Evolutionary conservation across 305 asterid species (phyloP), one percentile per base, ranked within the genome.

Genomic region (Petunia hybrid): DNA sequence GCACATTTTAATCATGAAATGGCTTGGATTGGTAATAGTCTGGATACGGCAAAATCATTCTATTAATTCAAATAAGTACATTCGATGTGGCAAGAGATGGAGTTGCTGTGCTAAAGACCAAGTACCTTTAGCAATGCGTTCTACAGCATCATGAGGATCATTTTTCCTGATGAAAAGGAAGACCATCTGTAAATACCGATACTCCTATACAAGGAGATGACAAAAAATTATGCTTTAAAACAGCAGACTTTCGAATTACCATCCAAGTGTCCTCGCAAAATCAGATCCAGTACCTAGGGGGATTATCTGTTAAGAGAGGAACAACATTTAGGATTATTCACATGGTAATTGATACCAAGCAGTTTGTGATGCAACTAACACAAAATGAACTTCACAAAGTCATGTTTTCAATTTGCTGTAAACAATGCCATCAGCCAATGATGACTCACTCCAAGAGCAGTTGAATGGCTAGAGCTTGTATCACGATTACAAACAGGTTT

Each of bases 241-340:
- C 77, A 81, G 48, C 76, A 79, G 82, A 86, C 84, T 80, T 84
- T 60, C 82, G 51, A 80, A 86, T 94, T 87, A 94, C 98, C 97
- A 94, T 78, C 97, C 93, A 85, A 91, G 87, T 70, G 98, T 93
- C 86, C 97, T 91, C 69, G 97, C 96, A 80, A 93, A 94, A 86
- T 94, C 98, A 48, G 97, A 93, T 86, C 95, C 97, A 81, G 97
- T 94, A 82, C 98, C 98, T 87, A 94, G 83, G 63, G 98, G 98
- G 62, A 94, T 92, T 80, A 93, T 91, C 97, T 93, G 94, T 81
- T 77, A 87, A 85, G 82, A 91, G 84, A 77, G 71, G 22, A 85
- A 60, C 74, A 83, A 22, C 64, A 65, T 70, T 65, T 43, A 78
- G 63, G 80, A 48, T 68, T 76, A 78, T 75, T 46, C 80, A 79